phyloP scores from a whole-genome alignment of 2,329 filamentous ascomycete species.

The Fusarium sp. region DNA sequence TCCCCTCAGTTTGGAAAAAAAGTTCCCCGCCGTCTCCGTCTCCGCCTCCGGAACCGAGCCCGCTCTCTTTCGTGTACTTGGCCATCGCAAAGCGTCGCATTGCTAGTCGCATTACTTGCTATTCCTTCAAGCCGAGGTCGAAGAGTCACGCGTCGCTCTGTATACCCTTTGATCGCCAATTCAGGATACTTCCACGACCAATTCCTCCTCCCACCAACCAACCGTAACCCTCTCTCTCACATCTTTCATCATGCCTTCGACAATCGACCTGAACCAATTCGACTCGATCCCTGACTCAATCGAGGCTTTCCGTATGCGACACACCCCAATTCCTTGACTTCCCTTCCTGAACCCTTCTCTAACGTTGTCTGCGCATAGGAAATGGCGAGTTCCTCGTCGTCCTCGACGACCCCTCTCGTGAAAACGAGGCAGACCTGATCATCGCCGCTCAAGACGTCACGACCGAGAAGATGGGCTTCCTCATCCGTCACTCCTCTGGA shows the following conservation, averaged over 20 bases:
- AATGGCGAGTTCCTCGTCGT: constrained; percentile 95
- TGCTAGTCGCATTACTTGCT: neutral
- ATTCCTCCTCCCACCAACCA: neutral
- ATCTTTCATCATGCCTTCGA: constrained; percentile 57
- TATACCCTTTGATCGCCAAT: neutral
- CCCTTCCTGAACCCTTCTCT: constrained; percentile 1
- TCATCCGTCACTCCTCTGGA: constrained; percentile 91
- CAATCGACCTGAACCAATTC: constrained; percentile 65
- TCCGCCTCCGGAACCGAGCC: constrained; percentile 36
- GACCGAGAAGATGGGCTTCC: constrained; percentile 91
- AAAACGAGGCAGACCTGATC: constrained; percentile 98
- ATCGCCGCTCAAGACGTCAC: constrained; percentile 89
- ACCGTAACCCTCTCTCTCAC: neutral
- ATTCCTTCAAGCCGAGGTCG: constrained; percentile 32
- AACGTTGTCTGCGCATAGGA: constrained; percentile 54
- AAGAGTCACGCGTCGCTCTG: constrained; percentile 10
- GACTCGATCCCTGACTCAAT: constrained; percentile 74
- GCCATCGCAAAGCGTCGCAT: constrained; percentile 31
- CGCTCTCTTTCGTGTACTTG: constrained; percentile 23
- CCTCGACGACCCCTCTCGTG: constrained; percentile 89
- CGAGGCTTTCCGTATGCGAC: constrained; percentile 69
- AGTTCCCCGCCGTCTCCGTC: constrained; percentile 29
- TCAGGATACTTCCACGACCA: neutral
- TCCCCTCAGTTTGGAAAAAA: constrained; percentile 14
- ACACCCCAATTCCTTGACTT: neutral